These are phyloP conservation scores for Boletus subluridellus DNA, from an alignment of 1,284 basidiomycete genomes.

Conservation along the genomic window DNA sequence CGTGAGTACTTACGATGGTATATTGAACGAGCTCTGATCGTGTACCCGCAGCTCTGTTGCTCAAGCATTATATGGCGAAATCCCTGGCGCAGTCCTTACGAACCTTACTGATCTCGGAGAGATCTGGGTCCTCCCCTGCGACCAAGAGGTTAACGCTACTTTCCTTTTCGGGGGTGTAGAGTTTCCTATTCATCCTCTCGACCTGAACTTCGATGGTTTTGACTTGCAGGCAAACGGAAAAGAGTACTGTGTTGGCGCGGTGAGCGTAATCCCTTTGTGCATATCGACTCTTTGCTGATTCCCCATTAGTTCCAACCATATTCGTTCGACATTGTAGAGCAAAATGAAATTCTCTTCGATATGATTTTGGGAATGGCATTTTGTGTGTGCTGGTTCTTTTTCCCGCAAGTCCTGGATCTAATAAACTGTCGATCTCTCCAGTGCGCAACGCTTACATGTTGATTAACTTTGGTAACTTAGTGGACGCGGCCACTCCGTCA, in stretches of 20 bases:
- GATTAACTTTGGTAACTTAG: conserved; percentile 59
- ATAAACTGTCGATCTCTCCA: conserved; percentile 14
- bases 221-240: conserved; percentile 35
- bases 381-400: conserved; percentile 35
- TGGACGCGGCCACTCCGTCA: conserved; percentile 38
- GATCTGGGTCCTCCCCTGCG: conserved; percentile 59
- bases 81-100: conserved; percentile 49
- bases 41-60: conserved; percentile 44
- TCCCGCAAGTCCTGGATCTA: not conserved
- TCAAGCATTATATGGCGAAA: conserved; percentile 52
- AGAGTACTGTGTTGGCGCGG: conserved; percentile 47
- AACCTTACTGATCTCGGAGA: conserved; percentile 44
- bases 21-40: not conserved
- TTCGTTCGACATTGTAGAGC: conserved; percentile 42
- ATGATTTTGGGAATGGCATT: conserved; percentile 54
- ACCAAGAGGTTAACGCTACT: conserved; percentile 57
- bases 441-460: conserved; percentile 57
- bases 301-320: conserved; percentile 43
- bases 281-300: conserved; percentile 2
- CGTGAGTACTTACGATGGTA: conserved; percentile 34
- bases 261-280: conserved; percentile 26
- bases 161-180: conserved; percentile 52
- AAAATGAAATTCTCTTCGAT: conserved; percentile 41
- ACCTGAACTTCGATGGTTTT: conserved; percentile 29
- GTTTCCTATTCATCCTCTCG: conserved; percentile 62